Percentiles rank a stretch among this genome's conserved stretches.
Conservation (phyloP, 306 rosid species). For the Lablab purpureus region DNA sequence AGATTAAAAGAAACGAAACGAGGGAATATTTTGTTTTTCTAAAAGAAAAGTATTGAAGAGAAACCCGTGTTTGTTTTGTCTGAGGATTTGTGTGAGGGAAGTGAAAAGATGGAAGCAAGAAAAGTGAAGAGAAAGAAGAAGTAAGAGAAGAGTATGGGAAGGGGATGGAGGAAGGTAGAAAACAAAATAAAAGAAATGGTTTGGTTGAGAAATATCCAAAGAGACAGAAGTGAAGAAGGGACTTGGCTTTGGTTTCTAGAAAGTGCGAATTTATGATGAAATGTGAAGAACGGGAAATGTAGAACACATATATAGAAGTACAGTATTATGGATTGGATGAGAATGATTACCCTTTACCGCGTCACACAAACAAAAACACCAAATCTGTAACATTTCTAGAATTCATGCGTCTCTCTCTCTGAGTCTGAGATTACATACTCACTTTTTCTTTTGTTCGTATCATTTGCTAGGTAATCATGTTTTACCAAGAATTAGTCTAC, state of each 20-base stretch:
- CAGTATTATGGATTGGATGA: neutral
- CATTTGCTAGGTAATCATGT: no score
- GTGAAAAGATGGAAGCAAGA: neutral
- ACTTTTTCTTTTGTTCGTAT: no score
- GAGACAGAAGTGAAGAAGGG: neutral
- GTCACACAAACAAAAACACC: neutral
- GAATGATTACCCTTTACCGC: neutral
- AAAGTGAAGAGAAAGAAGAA: neutral
- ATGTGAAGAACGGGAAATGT: neutral
- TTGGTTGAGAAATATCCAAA: conserved; percentile 1
- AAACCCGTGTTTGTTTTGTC: conserved; percentile 4
- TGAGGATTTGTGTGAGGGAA: neutral
- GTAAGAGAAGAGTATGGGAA: neutral
- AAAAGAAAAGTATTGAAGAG: neutral
- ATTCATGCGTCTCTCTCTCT: neutral
- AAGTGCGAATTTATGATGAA: conserved; percentile 12
- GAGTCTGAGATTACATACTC: no score
- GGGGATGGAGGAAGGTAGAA: neutral
- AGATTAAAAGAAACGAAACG: neutral
- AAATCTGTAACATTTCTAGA: neutral
- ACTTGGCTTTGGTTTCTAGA: neutral
- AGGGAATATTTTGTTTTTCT: neutral
- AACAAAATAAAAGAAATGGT: neutral
- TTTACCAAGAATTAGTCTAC: no score
- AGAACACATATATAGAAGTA: neutral